phyloP scores from a whole-genome alignment of 2,329 filamentous ascomycete genomes.

The Diaporthe sp. region DNA sequence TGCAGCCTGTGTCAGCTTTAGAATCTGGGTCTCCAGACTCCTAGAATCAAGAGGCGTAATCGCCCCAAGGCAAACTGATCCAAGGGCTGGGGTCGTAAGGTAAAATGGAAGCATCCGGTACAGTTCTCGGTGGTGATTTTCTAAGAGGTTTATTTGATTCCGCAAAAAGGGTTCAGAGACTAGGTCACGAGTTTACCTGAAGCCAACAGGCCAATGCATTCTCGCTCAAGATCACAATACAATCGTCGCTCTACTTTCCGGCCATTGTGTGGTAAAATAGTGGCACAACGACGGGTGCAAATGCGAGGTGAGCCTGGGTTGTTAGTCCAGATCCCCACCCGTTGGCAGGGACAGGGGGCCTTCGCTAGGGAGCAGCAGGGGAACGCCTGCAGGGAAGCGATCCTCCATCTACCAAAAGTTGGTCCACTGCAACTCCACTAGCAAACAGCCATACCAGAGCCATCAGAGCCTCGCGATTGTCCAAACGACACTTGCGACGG shows the following conservation, averaged over 20 bases:
- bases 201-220: neutral
- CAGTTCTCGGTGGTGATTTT: neutral
- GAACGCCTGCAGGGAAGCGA: neutral
- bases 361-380: neutral
- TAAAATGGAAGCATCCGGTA: constrained; percentile 13
- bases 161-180: neutral
- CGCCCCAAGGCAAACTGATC: neutral
- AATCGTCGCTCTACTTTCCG: neutral
- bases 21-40: neutral
- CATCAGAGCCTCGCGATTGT: neutral
- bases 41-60: neutral
- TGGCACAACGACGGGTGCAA: neutral
- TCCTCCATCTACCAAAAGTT: neutral
- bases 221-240: neutral
- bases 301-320: neutral
- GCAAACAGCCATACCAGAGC: constrained; percentile 8
- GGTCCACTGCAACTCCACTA: constrained; percentile 9
- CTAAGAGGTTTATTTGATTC: neutral
- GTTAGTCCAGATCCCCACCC: neutral
- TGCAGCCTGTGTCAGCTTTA: constrained; percentile 1
- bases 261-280: neutral
- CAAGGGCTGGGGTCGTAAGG: neutral
- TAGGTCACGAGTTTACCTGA: neutral
- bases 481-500: neutral
- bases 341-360: constrained; percentile 2